Evolutionary conservation across 1,139 yeast species (phyloP).

Genomic region (Diutina catenulata): DNA sequence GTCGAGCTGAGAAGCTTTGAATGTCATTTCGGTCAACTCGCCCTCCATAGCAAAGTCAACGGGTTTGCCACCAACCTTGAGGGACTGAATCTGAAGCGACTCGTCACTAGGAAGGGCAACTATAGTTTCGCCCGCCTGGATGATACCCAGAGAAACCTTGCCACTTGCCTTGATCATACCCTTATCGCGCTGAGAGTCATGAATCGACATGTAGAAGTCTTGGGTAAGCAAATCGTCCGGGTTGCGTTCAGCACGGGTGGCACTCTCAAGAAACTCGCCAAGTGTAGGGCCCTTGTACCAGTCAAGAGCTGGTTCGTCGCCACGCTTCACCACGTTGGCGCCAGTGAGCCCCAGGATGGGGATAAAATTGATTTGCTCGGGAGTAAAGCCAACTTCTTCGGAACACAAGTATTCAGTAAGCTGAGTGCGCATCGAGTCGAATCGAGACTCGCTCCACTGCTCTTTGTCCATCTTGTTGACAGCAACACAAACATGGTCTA

Average conservation of each 20-base stretch:
- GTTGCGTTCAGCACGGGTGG: constrained; percentile 9
- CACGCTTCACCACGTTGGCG: constrained; percentile 51
- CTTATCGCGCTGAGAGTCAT: constrained; percentile 31
- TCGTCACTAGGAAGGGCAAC: constrained; percentile 43
- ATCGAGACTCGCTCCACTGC: constrained; percentile 60
- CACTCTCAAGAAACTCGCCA: constrained; percentile 40
- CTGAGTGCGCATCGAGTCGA: constrained; percentile 46
- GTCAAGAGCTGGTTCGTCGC: constrained; percentile 17
- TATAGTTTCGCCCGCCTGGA: constrained; percentile 69
- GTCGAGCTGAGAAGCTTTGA: constrained; percentile 32
- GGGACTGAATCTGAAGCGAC: constrained; percentile 20
- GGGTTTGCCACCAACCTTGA: constrained; percentile 16
- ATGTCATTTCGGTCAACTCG: constrained; percentile 50
- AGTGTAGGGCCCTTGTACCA: constrained; percentile 68
- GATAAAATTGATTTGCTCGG: constrained; percentile 44
- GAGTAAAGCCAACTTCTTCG: constrained; percentile 47
- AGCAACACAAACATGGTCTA: constrained; percentile 63
- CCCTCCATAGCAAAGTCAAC: constrained; percentile 50
- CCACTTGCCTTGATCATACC: constrained; percentile 49
- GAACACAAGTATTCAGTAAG: constrained; percentile 43
- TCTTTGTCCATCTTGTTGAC: constrained; percentile 81
- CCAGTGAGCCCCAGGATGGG: constrained; percentile 88
- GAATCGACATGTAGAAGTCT: constrained; percentile 38
- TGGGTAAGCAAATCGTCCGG: constrained; percentile 16
- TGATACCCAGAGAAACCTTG: constrained; percentile 59